A percentile compares a stretch with the other conserved stretches of the same genome.
These are phyloP conservation scores for Theobroma cacao DNA, from an alignment of 345 rosid species.

Conservation along the genomic window DNA sequence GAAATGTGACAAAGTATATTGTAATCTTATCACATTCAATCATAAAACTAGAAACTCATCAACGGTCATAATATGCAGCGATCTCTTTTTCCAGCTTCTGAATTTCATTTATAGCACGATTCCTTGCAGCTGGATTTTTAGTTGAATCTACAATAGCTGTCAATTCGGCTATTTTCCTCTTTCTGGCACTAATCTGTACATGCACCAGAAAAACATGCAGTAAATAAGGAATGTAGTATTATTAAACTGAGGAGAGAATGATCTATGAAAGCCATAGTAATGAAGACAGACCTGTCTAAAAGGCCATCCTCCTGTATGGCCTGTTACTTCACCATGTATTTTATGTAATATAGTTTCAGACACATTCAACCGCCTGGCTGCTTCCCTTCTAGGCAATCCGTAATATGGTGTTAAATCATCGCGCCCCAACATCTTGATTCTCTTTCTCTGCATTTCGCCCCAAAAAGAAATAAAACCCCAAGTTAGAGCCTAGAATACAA, in stretches of 20 bases:
- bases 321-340: conserved; percentile 43
- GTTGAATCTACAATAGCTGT: neutral
- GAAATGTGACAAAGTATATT: no score
- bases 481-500: neutral
- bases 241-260: neutral
- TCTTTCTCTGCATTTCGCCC: conserved; percentile 51
- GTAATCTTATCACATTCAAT: no score
- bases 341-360: conserved; percentile 65
- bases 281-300: conserved; percentile 43
- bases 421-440: no score
- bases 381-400: conserved; percentile 52
- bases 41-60: no score
- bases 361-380: conserved; percentile 39
- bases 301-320: conserved; percentile 48
- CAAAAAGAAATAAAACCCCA: neutral
- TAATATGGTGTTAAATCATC: no score
- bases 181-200: conserved; percentile 37
- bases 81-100: conserved; percentile 25
- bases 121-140: conserved; percentile 24
- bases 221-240: neutral
- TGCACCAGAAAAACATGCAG: neutral
- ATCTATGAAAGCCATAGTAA: neutral
- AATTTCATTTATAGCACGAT: conserved; percentile 25
- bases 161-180: conserved; percentile 26
- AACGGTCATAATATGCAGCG: conserved; percentile 9